Conservation (phyloP, 495 filamentous ascomycete genomes). For the Cairneyella variabilis region DNA sequence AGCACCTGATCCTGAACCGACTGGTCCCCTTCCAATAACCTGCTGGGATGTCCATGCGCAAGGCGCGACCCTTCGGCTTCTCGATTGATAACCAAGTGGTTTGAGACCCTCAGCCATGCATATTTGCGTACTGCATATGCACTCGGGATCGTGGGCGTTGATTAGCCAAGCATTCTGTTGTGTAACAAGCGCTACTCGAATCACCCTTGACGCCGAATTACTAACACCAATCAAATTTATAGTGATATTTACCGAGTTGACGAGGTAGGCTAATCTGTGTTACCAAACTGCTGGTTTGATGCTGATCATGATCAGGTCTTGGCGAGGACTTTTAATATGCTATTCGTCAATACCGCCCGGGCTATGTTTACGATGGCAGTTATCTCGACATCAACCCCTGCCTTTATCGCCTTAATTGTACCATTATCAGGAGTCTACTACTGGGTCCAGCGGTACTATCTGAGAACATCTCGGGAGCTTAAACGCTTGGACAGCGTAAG, state of each 20-base stretch:
- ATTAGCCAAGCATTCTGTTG: conserved; percentile 19
- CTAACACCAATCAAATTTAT: conserved; percentile 15
- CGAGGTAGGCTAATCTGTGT: conserved; percentile 42
- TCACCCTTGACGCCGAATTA: conserved; percentile 14
- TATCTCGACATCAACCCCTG: conserved; percentile 76
- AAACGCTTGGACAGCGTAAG: conserved; percentile 95
- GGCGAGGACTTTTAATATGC: conserved; percentile 87
- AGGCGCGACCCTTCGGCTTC: not conserved
- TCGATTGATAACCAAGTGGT: conserved; percentile 7
- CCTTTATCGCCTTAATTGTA: conserved; percentile 74
- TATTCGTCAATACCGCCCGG: conserved; percentile 84
- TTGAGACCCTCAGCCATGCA: not conserved
- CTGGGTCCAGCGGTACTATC: conserved; percentile 95
- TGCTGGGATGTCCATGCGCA: conserved; percentile 9
- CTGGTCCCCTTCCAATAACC: not conserved
- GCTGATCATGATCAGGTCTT: conserved; percentile 49
- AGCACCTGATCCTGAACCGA: not conserved
- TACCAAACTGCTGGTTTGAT: conserved; percentile 7
- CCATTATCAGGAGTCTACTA: conserved; percentile 80
- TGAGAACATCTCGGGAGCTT: conserved; percentile 91
- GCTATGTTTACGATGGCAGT: conserved; percentile 84
- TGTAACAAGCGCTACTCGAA: conserved; percentile 21
- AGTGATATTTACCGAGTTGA: conserved; percentile 96
- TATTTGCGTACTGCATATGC: conserved; percentile 25
- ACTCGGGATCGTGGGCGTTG: not conserved